phyloP scores from a whole-genome alignment of 139 green algal species.

The Coelastrella sp. region DNA sequence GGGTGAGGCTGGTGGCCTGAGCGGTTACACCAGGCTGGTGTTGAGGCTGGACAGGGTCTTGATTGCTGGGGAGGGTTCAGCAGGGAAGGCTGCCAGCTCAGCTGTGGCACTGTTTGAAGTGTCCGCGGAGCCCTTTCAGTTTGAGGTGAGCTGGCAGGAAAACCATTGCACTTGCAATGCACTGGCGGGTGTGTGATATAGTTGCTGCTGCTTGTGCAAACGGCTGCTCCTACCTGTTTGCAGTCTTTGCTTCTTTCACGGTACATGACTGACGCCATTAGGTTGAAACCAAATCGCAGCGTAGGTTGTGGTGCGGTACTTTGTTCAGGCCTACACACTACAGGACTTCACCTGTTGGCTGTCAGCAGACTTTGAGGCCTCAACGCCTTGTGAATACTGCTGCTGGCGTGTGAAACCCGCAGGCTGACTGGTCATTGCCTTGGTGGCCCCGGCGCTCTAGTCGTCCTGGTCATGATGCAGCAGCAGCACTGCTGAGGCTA shows the following conservation, averaged over 20 bases:
- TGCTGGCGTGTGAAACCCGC: not conserved
- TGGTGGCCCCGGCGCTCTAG: slow-evolving; percentile 18
- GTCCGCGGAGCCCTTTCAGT: not conserved
- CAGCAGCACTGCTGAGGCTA: slow-evolving; percentile 12
- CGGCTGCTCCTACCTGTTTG: no score
- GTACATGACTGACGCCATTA: no score
- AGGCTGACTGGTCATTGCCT: not conserved
- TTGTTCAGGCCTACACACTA: no score
- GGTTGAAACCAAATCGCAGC: no score
- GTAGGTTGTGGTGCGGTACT: no score
- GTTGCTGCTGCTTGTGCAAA: not conserved
- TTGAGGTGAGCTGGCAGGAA: slow-evolving; percentile 33
- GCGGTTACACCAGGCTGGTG: slow-evolving; percentile 9
- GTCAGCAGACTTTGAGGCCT: no score
- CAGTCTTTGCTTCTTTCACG: no score
- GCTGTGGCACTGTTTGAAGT: slow-evolving; percentile 43
- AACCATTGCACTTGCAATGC: no score
- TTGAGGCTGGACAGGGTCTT: slow-evolving; percentile 38
- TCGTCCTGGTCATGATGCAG: slow-evolving; percentile 31
- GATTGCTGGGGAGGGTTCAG: not conserved
- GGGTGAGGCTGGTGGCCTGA: not conserved
- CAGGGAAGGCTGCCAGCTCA: not conserved
- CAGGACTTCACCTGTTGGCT: no score
- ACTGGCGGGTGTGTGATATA: no score
- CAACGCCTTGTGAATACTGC: no score